Base-by-base conservation (phyloP, 192 early-diverging fungal species). In the Haplosporangium gracile region DNA sequence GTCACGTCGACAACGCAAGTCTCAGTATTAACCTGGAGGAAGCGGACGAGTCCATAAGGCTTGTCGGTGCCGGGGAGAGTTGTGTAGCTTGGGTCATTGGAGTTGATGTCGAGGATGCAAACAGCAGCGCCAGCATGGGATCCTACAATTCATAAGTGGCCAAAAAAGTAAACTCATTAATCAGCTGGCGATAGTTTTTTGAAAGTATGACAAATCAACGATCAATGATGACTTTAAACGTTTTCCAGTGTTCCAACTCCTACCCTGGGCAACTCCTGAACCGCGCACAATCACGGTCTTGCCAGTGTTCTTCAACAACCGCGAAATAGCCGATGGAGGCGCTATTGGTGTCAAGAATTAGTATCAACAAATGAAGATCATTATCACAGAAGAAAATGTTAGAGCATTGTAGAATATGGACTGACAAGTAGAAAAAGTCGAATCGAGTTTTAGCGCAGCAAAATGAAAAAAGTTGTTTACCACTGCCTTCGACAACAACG, bases 1-100 rank as follows among this genome's bases (percentile, higher is more conserved):
- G 95, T 95, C 22, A 97, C 90, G 86, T 97, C 97, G 15, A 98
- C 93, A 57, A 97, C 90, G 78, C 95, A 97, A 2, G 89, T 92
- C 11, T 91, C 88, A 0, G 90, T 74, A 68, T 92, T 90, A 43
- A 97, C 92, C 74, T 97, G 97, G 60, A 97, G 93, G 77, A 97
- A 93, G 16, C 97, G 91, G 18, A 93, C 96, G 26, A 98, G 90
- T 0, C 97, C 97, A 7, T 90, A 89, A 29, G 89, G 89, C 36
- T 82, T 75, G 22, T 80, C 43, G 22, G 75, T 82, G 36, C 60
- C 72, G 13, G 74, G 79, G 0, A 71, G 34, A 1, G 57, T 82
- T 0, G 74, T 83, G 47, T 60, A 32, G 39, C 39, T 38, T 51
- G n/a, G 76, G 68, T 78, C 45, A 2, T 76, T 80, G 0, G 82